Base-by-base conservation (phyloP, 2,329 filamentous ascomycete species). In the Claviceps sorghi region DNA sequence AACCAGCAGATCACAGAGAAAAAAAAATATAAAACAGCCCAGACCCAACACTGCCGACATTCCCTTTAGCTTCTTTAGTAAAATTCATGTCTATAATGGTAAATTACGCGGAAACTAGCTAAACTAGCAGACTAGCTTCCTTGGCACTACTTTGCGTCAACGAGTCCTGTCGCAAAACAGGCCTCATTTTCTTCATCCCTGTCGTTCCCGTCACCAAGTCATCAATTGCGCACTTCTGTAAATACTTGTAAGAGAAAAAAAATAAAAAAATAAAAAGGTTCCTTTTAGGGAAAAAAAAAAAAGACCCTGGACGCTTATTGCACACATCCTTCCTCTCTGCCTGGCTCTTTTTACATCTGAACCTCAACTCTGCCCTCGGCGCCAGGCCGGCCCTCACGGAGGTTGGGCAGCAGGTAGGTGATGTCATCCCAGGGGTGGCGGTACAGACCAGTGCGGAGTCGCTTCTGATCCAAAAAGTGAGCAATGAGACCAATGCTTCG, bases 391-490 rank as follows among this genome's bases (percentile, higher is more conserved):
- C 82, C 78, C 67, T 84, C 78, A 63, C 78, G 76, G 57, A 95
- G 76, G 72, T 79, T 86, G 65, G 89, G 89, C 62, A 95, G 83
- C 62, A 95, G 80, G 75, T 95, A 95, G 60, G 89, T 95, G 68
- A 95, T 95, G 71, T 95, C 90, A 69, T 95, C 93, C 93, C 93
- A 97, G 68, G 93, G 93, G 82, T 95, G 89, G 70, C 93, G 86
- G 86, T 98, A 98, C 60, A 98, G 83, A 70, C 93, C 93, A 66
- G 93, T 98, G 65, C 91, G 86, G 72, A 98, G 81, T 73, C 93
- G 84, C 90, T 98, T 98, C 82, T 98, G 93, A 77, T 98, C 93
- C 64, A 98, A 84, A 81, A 91, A 97, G 75, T 98, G 93, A 66
- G 93, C 93, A 85, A 98, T 98, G 61, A 98, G 80, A 87, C 93